Conservation (phyloP, 768 basidiomycete species). For the Termitomyces sp. region DNA sequence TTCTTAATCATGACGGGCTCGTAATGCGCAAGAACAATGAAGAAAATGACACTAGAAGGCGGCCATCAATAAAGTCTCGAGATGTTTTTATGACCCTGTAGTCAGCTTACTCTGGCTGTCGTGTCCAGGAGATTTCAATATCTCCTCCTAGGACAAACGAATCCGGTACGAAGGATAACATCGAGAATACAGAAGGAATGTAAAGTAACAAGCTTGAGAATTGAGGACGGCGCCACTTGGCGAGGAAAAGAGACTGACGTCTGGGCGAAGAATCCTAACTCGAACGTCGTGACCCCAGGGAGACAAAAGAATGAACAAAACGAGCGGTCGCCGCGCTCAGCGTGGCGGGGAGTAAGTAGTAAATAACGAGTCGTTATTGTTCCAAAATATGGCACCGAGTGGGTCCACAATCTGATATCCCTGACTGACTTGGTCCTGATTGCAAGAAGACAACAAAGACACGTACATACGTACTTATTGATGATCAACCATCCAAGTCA, state of each 20-base stretch:
- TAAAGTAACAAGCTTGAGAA: background rate
- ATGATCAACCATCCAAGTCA: background rate
- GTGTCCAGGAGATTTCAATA: background rate
- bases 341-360: background rate
- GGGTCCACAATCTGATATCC: background rate
- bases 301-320: background rate
- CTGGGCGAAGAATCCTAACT: background rate
- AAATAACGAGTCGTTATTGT: background rate
- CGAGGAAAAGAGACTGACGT: background rate
- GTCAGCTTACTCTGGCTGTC: background rate
- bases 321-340: background rate
- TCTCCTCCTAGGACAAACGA: background rate
- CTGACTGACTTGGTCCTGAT: background rate
- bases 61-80: background rate
- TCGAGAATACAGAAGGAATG: background rate
- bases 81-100: background rate
- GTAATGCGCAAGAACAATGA: background rate
- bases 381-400: background rate
- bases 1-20: background rate
- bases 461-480: background rate
- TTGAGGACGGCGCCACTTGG: background rate
- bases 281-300: background rate
- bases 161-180: background rate
- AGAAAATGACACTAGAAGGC: background rate
- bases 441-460: background rate